Evolutionary conservation across 2,329 filamentous ascomycete genomes (phyloP).

Genomic region (Thelonectria blattea): DNA sequence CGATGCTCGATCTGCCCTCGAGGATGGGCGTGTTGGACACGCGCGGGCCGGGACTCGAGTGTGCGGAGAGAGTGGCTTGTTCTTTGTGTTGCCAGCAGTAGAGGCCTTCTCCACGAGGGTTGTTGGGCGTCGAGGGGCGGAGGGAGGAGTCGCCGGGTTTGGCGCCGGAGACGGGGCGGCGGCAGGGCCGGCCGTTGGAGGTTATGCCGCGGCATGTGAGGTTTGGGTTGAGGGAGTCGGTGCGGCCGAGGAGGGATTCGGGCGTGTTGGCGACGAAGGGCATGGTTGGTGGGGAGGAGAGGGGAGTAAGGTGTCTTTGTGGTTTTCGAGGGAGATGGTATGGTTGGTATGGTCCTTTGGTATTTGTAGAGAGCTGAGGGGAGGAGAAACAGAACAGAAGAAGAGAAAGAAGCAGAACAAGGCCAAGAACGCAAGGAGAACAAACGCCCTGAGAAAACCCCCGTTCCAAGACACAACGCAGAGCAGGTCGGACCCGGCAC

Average conservation of each 20-base stretch:
- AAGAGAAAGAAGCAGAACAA: neutral
- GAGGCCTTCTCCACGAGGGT: constrained; percentile 61
- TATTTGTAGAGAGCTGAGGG: constrained; percentile 2
- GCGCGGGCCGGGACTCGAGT: constrained; percentile 53
- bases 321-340: neutral
- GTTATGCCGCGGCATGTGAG: constrained; percentile 91
- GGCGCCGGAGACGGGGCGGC: constrained; percentile 65
- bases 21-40: constrained; percentile 58
- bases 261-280: constrained; percentile 66
- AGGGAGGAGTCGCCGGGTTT: constrained; percentile 27
- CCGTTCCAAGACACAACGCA: constrained; percentile 21
- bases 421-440: neutral
- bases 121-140: constrained; percentile 47
- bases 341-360: too few species aligned
- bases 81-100: constrained; percentile 98
- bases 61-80: constrained; percentile 66
- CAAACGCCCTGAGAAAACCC: neutral
- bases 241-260: constrained; percentile 77
- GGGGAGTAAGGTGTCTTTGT: neutral
- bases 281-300: constrained; percentile 36
- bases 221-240: constrained; percentile 82
- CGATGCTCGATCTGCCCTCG: constrained; percentile 76
- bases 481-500: too few species aligned
- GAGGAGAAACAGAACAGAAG: neutral
- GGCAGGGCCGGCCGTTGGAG: constrained; percentile 79